Conservation (phyloP, 1,139 yeast species). For the Blastobotrys illinoisensis region DNA sequence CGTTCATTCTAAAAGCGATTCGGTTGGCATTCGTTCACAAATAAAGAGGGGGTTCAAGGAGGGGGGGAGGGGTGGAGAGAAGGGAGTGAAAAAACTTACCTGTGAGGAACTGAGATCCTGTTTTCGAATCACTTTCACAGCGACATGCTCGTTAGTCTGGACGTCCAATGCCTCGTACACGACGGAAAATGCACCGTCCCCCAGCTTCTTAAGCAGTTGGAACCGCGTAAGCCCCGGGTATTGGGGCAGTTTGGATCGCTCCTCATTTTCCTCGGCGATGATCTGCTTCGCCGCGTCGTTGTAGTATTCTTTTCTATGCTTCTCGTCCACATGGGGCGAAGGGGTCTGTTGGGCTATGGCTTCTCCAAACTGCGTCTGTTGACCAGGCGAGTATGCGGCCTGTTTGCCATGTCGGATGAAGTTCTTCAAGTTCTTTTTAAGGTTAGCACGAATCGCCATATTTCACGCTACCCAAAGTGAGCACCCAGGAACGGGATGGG, state of each 20-base stretch:
- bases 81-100: constrained; percentile 27
- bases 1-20: constrained; percentile 7
- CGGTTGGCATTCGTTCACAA: constrained; percentile 1
- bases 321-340: constrained; percentile 14
- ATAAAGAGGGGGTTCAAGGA: background rate
- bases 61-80: background rate
- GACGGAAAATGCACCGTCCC: constrained; percentile 80
- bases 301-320: constrained; percentile 37
- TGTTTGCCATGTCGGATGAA: constrained; percentile 82
- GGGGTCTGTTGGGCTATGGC: constrained; percentile 1
- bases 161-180: constrained; percentile 69
- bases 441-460: constrained; percentile 1
- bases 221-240: constrained; percentile 49
- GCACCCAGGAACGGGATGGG: background rate
- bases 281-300: constrained; percentile 53
- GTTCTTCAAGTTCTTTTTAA: constrained; percentile 55
- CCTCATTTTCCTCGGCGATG: constrained; percentile 55
- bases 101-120: constrained; percentile 46
- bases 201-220: constrained; percentile 41
- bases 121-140: constrained; percentile 81
- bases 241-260: constrained; percentile 36
- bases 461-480: background rate
- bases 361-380: background rate
- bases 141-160: constrained; percentile 49
- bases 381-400: constrained; percentile 35